Conservation (phyloP, 2,329 filamentous ascomycete species). For the Botrytis medusae region DNA sequence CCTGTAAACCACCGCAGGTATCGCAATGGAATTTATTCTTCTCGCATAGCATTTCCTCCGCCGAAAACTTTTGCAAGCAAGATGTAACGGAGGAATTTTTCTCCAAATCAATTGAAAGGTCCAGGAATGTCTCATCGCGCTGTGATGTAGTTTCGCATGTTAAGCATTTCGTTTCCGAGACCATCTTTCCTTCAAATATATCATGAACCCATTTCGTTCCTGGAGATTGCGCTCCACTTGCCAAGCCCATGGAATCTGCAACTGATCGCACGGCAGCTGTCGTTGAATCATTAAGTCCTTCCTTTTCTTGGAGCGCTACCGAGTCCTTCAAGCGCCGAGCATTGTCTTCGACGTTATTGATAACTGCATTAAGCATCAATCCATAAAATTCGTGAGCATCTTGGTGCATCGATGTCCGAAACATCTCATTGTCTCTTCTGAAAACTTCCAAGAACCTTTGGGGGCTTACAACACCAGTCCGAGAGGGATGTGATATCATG, state of each 20-base stretch:
- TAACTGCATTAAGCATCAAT: slow-evolving; percentile 90
- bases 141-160: slow-evolving; percentile 96
- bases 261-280: slow-evolving; percentile 46
- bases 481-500: slow-evolving; percentile 74
- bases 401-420: slow-evolving; percentile 94
- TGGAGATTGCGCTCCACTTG: slow-evolving; percentile 50
- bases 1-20: slow-evolving; percentile 91
- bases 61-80: slow-evolving; percentile 92
- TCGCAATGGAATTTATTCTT: slow-evolving; percentile 99
- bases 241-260: slow-evolving; percentile 43
- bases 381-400: slow-evolving; percentile 98
- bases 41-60: slow-evolving; percentile 97
- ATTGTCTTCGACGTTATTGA: slow-evolving; percentile 89
- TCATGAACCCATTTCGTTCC: slow-evolving; percentile 92
- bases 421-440: slow-evolving; percentile 94
- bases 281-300: slow-evolving; percentile 53
- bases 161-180: slow-evolving; percentile 93
- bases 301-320: slow-evolving; percentile 44
- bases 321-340: slow-evolving; percentile 63
- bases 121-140: slow-evolving; percentile 91
- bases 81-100: slow-evolving; percentile 96
- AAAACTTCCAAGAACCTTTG: slow-evolving; percentile 92
- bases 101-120: slow-evolving; percentile 92
- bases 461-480: slow-evolving; percentile 88
- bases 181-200: slow-evolving; percentile 90